A percentile compares a stretch with the other conserved stretches of the same genome.
phyloP scores from a whole-genome alignment of 345 rosid species.

The Salix purpurea region DNA sequence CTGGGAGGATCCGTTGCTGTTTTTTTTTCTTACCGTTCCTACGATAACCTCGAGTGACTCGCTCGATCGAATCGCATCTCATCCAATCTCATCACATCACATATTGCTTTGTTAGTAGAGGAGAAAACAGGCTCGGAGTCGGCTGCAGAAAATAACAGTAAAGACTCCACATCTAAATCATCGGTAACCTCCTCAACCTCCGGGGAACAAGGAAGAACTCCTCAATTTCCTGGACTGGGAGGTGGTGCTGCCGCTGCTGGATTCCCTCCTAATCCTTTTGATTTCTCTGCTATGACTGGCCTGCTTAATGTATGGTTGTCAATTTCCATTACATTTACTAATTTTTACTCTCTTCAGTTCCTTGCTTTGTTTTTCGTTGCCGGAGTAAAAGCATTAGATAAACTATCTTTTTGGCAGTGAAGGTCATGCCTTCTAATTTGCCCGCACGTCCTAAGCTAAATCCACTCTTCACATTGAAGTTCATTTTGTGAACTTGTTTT shows the following conservation, averaged over 20 bases:
- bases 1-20: not conserved
- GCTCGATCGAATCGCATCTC: not conserved
- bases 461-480: not conserved
- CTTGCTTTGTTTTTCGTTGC: not conserved
- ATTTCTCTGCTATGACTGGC: conserved; percentile 81
- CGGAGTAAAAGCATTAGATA: too few species aligned
- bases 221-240: conserved; percentile 18
- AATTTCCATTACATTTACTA: not conserved
- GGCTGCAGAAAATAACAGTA: conserved; percentile 21
- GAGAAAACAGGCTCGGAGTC: conserved; percentile 38
- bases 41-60: too few species aligned
- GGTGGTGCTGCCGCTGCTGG: conserved; percentile 10
- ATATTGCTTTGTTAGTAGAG: conserved; percentile 25
- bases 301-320: conserved; percentile 61
- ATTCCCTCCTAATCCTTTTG: conserved; percentile 63
- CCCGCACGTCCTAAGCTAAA: too few species aligned
- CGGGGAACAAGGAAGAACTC: conserved; percentile 27
- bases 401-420: too few species aligned
- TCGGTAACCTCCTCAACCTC: conserved; percentile 52
- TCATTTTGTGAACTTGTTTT: not conserved
- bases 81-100: not conserved
- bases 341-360: not conserved
- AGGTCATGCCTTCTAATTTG: too few species aligned
- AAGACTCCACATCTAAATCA: conserved; percentile 17
- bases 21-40: not conserved